Evolutionary conservation across 371 early-diverging fungal species (phyloP), one percentile per base, ranked within the genome.

Genomic region (Encephalitozoon romaleae): DNA sequence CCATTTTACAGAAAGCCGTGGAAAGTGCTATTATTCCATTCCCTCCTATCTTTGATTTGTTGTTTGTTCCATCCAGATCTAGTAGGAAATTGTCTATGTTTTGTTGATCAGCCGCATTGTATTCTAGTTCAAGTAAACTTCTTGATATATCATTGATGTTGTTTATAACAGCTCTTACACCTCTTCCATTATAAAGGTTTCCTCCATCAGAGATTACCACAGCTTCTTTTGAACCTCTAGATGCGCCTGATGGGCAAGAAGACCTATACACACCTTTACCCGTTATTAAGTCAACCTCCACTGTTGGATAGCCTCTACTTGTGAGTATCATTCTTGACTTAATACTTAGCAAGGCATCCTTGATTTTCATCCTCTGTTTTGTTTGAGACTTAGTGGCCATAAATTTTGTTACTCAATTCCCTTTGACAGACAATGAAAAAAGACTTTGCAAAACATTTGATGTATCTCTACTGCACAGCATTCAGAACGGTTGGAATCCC

Each of bases 21-120:
- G 95, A 95, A 45, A 96, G 91, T 85, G 96, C 96, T 69, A 96
- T 90, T 78, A 96, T 93, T 78, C 94, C 93, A 87, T 98, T 98
- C 80, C 96, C 97, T 76, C 96, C 97, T 47, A 94, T 77, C 66
- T 84, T 87, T 30, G 77, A 80, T 88, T 94, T 94, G 89, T 94
- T 92, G 78, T 87, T 79, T 47, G 96, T 95, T 69, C 94, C 94
- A 82, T 98, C 98, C 53, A 93, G 88, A 45, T 89, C 80, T 72
- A 92, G 80, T 84, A 97, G 82, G 86, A 93, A 91, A 52, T 91
- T 87, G 84, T 98, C 98, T 76, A 96, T 88, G 43, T 89, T 90
- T 69, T 83, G 86, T 87, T 94, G 96, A 84, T 93, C 87, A 76
- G 86, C 87, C 42, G 93, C 90, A 78, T 89, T 85, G 67, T 94